Evolutionary conservation across 495 filamentous ascomycete genomes (phyloP), one percentile per base, ranked within the genome.

Genomic region (Aspergillus carlsbadensis): DNA sequence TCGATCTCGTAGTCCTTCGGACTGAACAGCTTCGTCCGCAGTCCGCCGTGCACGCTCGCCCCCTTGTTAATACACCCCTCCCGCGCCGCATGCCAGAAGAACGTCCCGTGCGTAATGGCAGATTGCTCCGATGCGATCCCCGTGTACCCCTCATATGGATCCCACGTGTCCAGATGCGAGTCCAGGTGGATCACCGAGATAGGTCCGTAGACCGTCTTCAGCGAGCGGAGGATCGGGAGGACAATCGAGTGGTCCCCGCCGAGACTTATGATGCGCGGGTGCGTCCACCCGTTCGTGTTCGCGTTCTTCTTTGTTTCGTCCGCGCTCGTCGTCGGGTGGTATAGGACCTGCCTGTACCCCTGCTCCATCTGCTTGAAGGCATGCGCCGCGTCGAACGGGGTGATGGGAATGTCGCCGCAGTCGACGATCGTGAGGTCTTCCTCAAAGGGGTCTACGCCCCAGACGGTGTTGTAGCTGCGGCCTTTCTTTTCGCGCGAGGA

Each of bases 181-280:
- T 86, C 83, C 17, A 85, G 78, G 62, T 85, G 83, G 35, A 86
- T 78, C 0, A 85, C 81, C 3, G 76, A 77, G 10, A 84, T 72
- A 0, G 73, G 67, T 0, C 81, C 81, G 69, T 83, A 83, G 2
- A 73, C 72, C 31, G 68, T 70, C 57, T 81, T 78, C 18, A 85
- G 73, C 3, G 80, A 80, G 14, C 84, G 70, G 24, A 87, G 70
- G 8, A 84, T 79, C 1, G 84, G 78, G 0, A 87, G 65, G 6
- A 82, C 83, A 35, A 85, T 86, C 5, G 83, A 83, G 58, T 87
- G 84, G 53, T 87, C 84, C 13, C 84, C 84, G 0, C 84, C 84
- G 1, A 86, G 63, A 10, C 76, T 83, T 53, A 86, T 73, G 18
- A 86, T 78, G 7, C 72, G 65, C 5, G 68, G 66, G 24, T 65